Percentiles rank a stretch among this genome's conserved stretches.
Evolutionary conservation across 306 rosid species (phyloP).

Genomic region (Ceratonia siliqua): DNA sequence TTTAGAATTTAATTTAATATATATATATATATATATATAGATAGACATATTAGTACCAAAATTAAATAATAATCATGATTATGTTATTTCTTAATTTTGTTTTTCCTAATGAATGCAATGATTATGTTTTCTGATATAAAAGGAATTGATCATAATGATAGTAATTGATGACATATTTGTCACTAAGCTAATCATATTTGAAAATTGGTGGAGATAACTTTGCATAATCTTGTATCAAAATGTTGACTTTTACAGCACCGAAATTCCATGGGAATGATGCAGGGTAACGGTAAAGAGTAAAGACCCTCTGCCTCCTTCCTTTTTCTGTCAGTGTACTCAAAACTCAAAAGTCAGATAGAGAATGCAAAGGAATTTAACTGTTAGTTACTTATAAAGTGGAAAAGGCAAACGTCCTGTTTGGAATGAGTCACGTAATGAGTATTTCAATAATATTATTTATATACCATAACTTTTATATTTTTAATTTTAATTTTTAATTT

Average conservation of each 20-base stretch:
- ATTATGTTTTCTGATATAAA: constrained; percentile 23
- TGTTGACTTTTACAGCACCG: constrained; percentile 46
- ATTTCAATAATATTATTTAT: too few species aligned
- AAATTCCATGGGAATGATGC: constrained; percentile 29
- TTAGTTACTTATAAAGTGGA: background rate
- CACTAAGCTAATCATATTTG: constrained; percentile 25
- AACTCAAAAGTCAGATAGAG: background rate
- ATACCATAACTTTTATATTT: too few species aligned
- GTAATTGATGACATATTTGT: constrained; percentile 31
- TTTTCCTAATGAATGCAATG: constrained; percentile 26
- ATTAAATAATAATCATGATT: constrained; percentile 15
- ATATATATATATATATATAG: too few species aligned
- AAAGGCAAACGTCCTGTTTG: background rate
- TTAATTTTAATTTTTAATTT: too few species aligned
- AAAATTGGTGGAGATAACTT: constrained; percentile 17
- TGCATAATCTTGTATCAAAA: background rate
- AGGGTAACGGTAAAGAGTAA: constrained; percentile 42
- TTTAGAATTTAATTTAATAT: too few species aligned
- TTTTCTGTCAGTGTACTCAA: background rate
- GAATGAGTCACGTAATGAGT: background rate
- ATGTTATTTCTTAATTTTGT: background rate
- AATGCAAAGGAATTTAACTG: background rate
- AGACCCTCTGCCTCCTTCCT: background rate
- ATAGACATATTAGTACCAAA: background rate
- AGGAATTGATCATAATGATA: constrained; percentile 23